These are phyloP conservation scores for Vitis rupestris DNA, from an alignment of 164 flowering plant genomes.

Conservation along the genomic window DNA sequence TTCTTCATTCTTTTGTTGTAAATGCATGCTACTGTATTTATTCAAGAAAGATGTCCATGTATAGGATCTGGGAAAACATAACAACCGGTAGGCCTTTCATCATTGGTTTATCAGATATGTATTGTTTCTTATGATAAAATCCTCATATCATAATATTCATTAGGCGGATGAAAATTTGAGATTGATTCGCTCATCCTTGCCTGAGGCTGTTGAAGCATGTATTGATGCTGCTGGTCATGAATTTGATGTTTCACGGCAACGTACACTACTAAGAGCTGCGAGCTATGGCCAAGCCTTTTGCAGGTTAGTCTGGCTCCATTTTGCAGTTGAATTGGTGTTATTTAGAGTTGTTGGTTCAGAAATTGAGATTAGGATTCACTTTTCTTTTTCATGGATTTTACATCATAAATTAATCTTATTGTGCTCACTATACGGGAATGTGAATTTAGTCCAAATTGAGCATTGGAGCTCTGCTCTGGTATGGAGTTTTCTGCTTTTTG, in stretches of 20 bases:
- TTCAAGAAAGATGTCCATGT: background rate
- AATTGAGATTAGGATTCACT: too few species aligned
- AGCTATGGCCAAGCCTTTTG: constrained; percentile 99
- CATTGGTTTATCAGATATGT: background rate
- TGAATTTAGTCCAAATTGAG: too few species aligned
- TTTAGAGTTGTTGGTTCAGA: too few species aligned
- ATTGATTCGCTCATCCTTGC: constrained; percentile 76
- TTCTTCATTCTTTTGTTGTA: background rate
- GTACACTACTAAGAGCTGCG: constrained; percentile 87
- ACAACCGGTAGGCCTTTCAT: background rate
- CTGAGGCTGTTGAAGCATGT: constrained; percentile 95
- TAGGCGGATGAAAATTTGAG: constrained; percentile 99
- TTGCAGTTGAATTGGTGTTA: background rate
- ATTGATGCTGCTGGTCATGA: constrained; percentile 99
- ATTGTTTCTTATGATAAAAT: constrained; percentile 6
- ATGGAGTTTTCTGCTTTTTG: too few species aligned
- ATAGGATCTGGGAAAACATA: too few species aligned
- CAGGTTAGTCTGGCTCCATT: constrained; percentile 47
- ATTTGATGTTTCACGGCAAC: constrained; percentile 83
- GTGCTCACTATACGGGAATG: too few species aligned
- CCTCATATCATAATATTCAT: constrained; percentile 10
- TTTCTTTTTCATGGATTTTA: too few species aligned
- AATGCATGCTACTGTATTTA: background rate
- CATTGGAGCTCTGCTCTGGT: too few species aligned
- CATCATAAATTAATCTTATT: too few species aligned